These are phyloP conservation scores for Xylariaceae sp. DNA, from an alignment of 2,329 filamentous ascomycete species.

Conservation along the genomic window DNA sequence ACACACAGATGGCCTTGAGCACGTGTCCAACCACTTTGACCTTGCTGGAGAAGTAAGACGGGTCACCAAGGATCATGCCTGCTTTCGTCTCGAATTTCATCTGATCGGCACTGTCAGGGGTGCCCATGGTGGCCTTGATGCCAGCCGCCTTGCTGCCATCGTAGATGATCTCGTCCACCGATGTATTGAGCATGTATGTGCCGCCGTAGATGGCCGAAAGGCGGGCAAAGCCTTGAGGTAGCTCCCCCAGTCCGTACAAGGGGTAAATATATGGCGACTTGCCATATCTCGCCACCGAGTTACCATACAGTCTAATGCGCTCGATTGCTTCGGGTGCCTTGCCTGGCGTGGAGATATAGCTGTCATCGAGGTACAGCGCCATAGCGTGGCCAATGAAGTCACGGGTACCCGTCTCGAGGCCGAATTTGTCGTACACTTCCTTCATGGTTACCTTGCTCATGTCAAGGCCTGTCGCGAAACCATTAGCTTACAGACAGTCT, in stretches of 20 bases:
- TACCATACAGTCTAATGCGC: slow-evolving; percentile 93
- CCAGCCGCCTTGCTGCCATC: slow-evolving; percentile 83
- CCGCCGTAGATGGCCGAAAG: slow-evolving; percentile 97
- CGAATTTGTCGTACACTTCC: slow-evolving; percentile 98
- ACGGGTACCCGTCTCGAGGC: slow-evolving; percentile 81
- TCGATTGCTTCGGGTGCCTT: slow-evolving; percentile 80
- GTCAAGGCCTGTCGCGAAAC: slow-evolving; percentile 63
- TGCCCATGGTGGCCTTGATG: slow-evolving; percentile 96
- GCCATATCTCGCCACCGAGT: slow-evolving; percentile 95
- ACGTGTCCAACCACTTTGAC: slow-evolving; percentile 84
- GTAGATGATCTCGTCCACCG: slow-evolving; percentile 84
- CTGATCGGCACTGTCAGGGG: slow-evolving; percentile 62
- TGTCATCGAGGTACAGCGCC: slow-evolving; percentile 90
- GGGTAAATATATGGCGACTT: slow-evolving; percentile 99
- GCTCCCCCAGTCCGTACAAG: slow-evolving; percentile 92
- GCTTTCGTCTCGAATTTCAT: slow-evolving; percentile 97
- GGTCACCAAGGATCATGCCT: slow-evolving; percentile 93
- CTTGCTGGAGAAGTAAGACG: slow-evolving; percentile 93
- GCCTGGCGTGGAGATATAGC: slow-evolving; percentile 74
- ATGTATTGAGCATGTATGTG: slow-evolving; percentile 99
- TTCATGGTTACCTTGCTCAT: slow-evolving; percentile 82
- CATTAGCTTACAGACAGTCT: background rate
- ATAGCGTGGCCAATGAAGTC: slow-evolving; percentile 99
- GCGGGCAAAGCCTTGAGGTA: slow-evolving; percentile 95
- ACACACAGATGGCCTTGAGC: slow-evolving; percentile 93